Percentiles rank a stretch among this genome's conserved stretches.
Conservation (phyloP, 495 filamentous ascomycete species). For the Amorphotheca resinae region DNA sequence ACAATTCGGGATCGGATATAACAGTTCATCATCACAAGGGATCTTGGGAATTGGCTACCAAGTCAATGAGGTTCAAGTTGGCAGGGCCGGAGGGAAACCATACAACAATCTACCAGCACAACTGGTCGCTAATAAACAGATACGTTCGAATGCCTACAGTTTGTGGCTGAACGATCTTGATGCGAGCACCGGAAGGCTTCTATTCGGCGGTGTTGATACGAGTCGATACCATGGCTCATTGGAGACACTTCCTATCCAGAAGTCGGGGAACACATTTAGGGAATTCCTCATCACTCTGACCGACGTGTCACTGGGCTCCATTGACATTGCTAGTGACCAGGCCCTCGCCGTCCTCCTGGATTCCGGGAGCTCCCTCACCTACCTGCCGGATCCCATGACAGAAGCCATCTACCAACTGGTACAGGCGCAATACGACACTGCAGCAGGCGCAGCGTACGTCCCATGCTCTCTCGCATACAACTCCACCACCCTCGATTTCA, state of each 20-base stretch:
- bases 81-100: conserved; percentile 37
- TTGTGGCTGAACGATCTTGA: conserved; percentile 80
- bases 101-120: conserved; percentile 74
- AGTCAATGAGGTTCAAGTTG: conserved; percentile 68
- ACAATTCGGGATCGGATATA: conserved; percentile 81
- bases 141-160: conserved; percentile 74
- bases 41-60: conserved; percentile 89
- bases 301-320: conserved; percentile 28
- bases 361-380: conserved; percentile 82
- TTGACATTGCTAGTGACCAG: conserved; percentile 38
- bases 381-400: conserved; percentile 63
- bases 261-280: conserved; percentile 41
- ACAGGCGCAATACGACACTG: conserved; percentile 46
- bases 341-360: conserved; percentile 69
- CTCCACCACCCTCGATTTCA: conserved; percentile 51
- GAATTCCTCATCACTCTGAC: conserved; percentile 81
- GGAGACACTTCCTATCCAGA: conserved; percentile 63
- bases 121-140: conserved; percentile 56
- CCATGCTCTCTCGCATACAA: conserved; percentile 56
- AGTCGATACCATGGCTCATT: conserved; percentile 63
- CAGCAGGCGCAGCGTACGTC: conserved; percentile 49
- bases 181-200: conserved; percentile 61
- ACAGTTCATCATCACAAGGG: conserved; percentile 57
- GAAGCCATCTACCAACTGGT: conserved; percentile 50
- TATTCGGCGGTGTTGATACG: conserved; percentile 88